Base-by-base conservation (phyloP, 2,329 filamentous ascomycete species). In the Macrophomina pseudophaseolina region DNA sequence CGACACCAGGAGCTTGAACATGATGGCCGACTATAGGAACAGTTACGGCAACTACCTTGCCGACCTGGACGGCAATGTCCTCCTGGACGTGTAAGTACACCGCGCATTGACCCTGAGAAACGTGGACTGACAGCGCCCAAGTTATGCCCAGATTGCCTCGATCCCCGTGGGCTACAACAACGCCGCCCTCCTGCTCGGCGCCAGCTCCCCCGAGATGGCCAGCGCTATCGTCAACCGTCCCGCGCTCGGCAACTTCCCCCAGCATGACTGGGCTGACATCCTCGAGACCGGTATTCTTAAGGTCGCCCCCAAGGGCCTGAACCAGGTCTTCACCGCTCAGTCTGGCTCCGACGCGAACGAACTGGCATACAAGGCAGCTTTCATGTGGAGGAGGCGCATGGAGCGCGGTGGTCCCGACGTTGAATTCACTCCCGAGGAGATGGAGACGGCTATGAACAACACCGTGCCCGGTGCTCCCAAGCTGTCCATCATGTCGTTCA, bases 151-250 rank as follows among this genome's bases (percentile, higher is more conserved):
- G 81, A 97, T 97, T 75, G 93, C 93, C 69, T 97, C 92, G 49
- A 97, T 97, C 73, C 91, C 93, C 3, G 85, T 97, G 53, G 93
- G 93, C 68, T 97, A 97, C 86, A 97, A 94, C 85, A 97, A 97
- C 82, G 89, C 92, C 6, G 81, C 85, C 70, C 86, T 97, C 69
- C 83, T 87, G 71, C 84, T 88, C 73, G 88, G 89, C 40, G 91
- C 92, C 32, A 86, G 86, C 69, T 90, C 90, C 66, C 88, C 90
- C 30, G 90, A 94, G 74, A 96, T 97, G 92, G 82, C 88, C 74
- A 89, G 85, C 67, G 87, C 91, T 66, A 82, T 97, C 73, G 91
- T 97, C 84, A 97, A 97, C 85, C 88, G 93, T 62, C 93, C 93
- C 2, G 93, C 93, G 0, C 86, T 96, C 69, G 93, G 93, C 73